Evolutionary conservation across 768 basidiomycete genomes (phyloP).

Genomic region (Collybia nuda): DNA sequence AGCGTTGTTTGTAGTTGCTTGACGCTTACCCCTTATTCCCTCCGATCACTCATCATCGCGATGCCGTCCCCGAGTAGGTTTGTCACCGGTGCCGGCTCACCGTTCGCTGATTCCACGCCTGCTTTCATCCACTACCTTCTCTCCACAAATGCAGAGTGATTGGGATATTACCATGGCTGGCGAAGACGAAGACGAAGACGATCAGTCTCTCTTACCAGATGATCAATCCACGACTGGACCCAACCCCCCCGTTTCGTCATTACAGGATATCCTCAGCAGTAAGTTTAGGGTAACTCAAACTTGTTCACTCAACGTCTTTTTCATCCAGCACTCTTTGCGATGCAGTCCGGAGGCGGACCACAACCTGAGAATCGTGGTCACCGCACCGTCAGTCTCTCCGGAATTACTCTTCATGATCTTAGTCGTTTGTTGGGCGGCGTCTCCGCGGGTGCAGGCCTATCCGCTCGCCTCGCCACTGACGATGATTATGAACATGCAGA

Average conservation of each 20-base stretch:
- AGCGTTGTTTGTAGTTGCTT: constrained; percentile 5
- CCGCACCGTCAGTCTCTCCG: constrained; percentile 21
- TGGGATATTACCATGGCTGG: constrained; percentile 18
- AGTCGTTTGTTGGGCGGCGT: constrained; percentile 23
- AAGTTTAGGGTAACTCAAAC: constrained; percentile 6
- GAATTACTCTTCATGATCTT: constrained; percentile 30
- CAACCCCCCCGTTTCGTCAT: constrained; percentile 5
- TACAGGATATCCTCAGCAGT: constrained; percentile 28
- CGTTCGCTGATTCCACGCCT: constrained; percentile 6
- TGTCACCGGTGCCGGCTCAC: neutral
- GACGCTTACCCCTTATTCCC: neutral
- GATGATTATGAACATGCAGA: constrained; percentile 10
- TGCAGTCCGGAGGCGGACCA: constrained; percentile 24
- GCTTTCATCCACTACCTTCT: constrained; percentile 2
- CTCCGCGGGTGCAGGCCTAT: neutral
- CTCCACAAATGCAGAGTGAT: constrained; percentile 17
- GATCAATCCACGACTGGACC: neutral
- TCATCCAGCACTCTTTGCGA: constrained; percentile 28
- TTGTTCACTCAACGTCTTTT: neutral
- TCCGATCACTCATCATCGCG: constrained; percentile 15
- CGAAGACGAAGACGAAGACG: constrained; percentile 13
- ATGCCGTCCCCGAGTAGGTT: constrained; percentile 5
- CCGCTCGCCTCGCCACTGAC: neutral
- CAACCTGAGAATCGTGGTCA: constrained; percentile 6
- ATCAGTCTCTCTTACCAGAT: neutral